Base-by-base conservation (phyloP, 495 filamentous ascomycete species). In the Melanomma pulvis-pyrius region DNA sequence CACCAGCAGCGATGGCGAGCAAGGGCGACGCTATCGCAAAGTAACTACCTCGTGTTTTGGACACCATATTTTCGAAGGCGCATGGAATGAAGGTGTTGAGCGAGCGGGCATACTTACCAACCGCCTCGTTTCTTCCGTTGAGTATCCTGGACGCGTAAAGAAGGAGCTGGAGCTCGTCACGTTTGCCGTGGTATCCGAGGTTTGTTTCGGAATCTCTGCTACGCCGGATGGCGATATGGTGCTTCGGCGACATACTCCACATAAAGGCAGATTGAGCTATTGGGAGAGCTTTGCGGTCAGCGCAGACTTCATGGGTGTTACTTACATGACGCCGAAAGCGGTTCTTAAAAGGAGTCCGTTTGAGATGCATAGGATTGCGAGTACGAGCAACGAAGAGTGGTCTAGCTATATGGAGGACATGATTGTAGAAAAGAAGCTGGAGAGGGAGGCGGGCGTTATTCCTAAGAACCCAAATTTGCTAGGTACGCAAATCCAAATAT, bases 81-180 rank as follows among this genome's bases (percentile, higher is more conserved):
- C 21, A 22, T 47, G 44, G 44, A n/a, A 17, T 47, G 44, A 47
- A 15, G 21, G 44, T 3, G 21, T 47, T 47, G 44, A 17, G 17
- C 15, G 21, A 47, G 44, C 44, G 5, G 44, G 21, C 21, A 47
- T 47, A 47, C 44, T 47, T 15, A 22, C 21, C 44, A n/a, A 22
- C 5, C 15, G 44, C 15, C 21, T 47, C 15, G 44, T 47, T n/a
- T 17, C 15, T n/a, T n/a, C 15, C 44, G 44, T 6, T 17, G 44
- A 47, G 21, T n/a, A n/a, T 17, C 44, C 44, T 47, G 44, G 44
- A 47, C 15, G 44, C 6, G 44, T 47, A 17, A 47, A 47, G 44
- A 47, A 47, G 44, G 44, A 47, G 44, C 44, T 47, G 5, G 44
- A 47, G 44, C 44, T 47, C 15, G 44, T 47, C 17, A 47, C 44